phyloP scores from a whole-genome alignment of 176 grass and related monocot species.

The Saccharum officinarum region DNA sequence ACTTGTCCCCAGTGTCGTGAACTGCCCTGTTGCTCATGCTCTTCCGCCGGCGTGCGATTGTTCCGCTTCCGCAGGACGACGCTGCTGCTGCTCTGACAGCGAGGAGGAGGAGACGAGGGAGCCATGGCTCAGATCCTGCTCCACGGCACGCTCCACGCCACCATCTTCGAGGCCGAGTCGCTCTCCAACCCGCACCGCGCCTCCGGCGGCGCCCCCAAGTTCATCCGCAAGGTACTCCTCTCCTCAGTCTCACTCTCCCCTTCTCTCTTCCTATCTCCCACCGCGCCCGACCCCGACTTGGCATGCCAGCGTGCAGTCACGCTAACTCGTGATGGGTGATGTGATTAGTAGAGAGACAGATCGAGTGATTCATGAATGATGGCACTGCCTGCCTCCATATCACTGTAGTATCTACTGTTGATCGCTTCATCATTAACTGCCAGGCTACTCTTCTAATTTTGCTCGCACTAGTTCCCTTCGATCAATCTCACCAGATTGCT shows the following conservation, averaged over 20 bases:
- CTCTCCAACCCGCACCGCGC: conserved; percentile 43
- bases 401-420: no score
- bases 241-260: neutral
- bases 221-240: conserved; percentile 50
- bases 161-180: conserved; percentile 54
- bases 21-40: neutral
- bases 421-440: neutral
- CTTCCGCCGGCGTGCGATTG: neutral
- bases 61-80: neutral
- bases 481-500: neutral
- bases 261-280: neutral
- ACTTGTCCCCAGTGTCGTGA: neutral
- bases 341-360: neutral
- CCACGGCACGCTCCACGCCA: conserved; percentile 75
- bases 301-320: no score
- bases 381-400: neutral
- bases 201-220: conserved; percentile 44
- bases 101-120: neutral
- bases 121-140: conserved; percentile 75
- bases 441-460: neutral
- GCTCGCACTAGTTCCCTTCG: neutral
- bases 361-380: neutral
- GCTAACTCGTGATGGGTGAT: neutral
- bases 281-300: no score
- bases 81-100: neutral